Conservation (phyloP, 768 basidiomycete species). For the Auricularia auricula-judae region DNA sequence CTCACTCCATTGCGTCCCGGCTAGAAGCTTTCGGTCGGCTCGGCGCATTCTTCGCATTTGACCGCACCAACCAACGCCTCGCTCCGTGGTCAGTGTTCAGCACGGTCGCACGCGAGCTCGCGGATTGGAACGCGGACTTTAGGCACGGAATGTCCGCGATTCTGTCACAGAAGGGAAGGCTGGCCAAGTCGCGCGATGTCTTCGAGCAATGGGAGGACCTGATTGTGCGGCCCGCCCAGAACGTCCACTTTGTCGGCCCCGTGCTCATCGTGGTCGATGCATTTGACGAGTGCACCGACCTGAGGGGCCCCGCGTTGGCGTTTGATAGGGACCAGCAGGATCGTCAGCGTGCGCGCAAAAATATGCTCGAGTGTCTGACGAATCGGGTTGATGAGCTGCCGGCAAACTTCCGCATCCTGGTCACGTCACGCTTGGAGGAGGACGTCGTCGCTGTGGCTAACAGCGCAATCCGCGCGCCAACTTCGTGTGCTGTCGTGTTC, state of each 20-base stretch:
- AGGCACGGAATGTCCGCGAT: neutral
- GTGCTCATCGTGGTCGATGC: neutral
- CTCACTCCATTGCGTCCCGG: neutral
- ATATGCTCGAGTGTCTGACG: too few species aligned
- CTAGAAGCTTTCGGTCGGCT: neutral
- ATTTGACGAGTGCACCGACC: neutral
- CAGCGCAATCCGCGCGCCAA: too few species aligned
- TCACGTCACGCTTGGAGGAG: neutral
- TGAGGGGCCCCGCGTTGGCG: neutral
- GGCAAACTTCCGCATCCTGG: neutral
- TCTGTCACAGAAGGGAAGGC: too few species aligned
- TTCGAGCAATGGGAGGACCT: too few species aligned
- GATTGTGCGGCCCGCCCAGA: neutral
- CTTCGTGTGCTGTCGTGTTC: neutral
- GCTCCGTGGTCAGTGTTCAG: neutral
- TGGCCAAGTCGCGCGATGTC: too few species aligned
- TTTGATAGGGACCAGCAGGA: neutral
- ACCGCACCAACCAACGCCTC: neutral
- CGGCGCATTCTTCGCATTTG: neutral
- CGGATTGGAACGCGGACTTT: neutral
- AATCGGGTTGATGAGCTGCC: neutral
- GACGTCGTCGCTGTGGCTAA: neutral
- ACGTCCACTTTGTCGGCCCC: neutral
- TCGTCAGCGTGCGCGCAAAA: too few species aligned
- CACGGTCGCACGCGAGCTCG: neutral